Conservation (phyloP, 2,329 filamentous ascomycete species). For the Achaetomium macrosporum region DNA sequence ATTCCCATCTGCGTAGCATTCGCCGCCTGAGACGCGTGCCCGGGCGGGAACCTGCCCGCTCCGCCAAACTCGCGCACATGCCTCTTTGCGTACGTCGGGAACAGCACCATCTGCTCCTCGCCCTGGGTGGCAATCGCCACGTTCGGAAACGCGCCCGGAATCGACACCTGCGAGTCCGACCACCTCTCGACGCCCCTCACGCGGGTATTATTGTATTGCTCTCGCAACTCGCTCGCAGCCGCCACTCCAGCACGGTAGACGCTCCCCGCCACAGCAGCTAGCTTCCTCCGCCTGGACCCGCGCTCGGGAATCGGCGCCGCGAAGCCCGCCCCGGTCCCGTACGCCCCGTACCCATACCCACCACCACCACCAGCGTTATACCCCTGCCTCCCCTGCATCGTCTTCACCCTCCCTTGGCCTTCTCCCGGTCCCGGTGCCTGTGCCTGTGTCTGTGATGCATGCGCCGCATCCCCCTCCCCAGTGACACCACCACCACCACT, state of each 20-base stretch:
- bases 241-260: constrained; percentile 52
- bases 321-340: constrained; percentile 1
- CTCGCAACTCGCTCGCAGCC: constrained; percentile 53
- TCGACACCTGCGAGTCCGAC: constrained; percentile 37
- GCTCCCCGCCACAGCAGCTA: constrained; percentile 59
- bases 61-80: constrained; percentile 59
- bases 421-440: too few species aligned
- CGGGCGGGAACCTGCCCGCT: constrained; percentile 32
- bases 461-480: background rate
- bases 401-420: too few species aligned
- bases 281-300: constrained; percentile 69
- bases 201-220: constrained; percentile 53
- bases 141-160: constrained; percentile 76
- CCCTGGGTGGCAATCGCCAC: constrained; percentile 74
- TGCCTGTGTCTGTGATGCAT: too few species aligned
- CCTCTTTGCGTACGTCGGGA: constrained; percentile 83
- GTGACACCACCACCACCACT: background rate
- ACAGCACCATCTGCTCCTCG: constrained; percentile 88
- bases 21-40: constrained; percentile 31
- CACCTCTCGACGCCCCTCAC: constrained; percentile 31
- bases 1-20: constrained; percentile 33
- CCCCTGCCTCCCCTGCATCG: too few species aligned
- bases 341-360: constrained; percentile 11
- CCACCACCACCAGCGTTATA: constrained; percentile 25
- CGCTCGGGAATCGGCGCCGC: constrained; percentile 41